These are phyloP conservation scores for Termitomyces sp. DNA, from an alignment of 768 basidiomycete genomes.

Conservation along the genomic window DNA sequence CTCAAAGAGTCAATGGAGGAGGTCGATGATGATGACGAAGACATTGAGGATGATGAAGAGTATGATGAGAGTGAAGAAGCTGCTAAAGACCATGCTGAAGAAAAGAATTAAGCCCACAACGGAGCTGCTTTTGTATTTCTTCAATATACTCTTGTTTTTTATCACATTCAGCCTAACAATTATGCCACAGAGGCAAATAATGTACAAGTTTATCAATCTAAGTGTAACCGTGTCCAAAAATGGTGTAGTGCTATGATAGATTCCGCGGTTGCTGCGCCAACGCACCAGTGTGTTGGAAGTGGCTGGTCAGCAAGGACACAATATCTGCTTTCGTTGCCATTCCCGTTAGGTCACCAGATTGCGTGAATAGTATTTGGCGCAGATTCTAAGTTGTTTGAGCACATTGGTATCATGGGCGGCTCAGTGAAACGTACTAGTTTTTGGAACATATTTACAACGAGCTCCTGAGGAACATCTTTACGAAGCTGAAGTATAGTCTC, in stretches of 20 bases:
- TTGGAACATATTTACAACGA: slow-evolving; percentile 72
- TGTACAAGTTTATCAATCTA: background rate
- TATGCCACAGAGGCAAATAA: slow-evolving; percentile 2
- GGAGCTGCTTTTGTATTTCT: background rate
- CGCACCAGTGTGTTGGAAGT: slow-evolving; percentile 50
- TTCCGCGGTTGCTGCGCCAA: slow-evolving; percentile 17
- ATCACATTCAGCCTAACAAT: background rate
- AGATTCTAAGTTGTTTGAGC: slow-evolving; percentile 42
- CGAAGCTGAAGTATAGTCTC: slow-evolving; percentile 56
- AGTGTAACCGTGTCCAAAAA: background rate
- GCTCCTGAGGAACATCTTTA: slow-evolving; percentile 64
- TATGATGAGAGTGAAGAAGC: slow-evolving; percentile 17
- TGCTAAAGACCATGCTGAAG: background rate
- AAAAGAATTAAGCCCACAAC: background rate
- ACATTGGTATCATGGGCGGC: background rate
- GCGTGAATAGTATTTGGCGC: slow-evolving; percentile 63
- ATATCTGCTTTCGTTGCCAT: slow-evolving; percentile 69
- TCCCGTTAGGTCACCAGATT: slow-evolving; percentile 52
- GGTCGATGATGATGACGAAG: slow-evolving; percentile 49
- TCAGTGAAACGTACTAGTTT: slow-evolving; percentile 42
- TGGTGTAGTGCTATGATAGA: slow-evolving; percentile 1
- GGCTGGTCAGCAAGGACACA: slow-evolving; percentile 49
- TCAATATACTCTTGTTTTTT: background rate
- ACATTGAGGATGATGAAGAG: slow-evolving; percentile 36
- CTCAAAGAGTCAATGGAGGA: slow-evolving; percentile 83